Conservation (phyloP, 1,139 yeast genomes). For the Lodderomyces parapsilosis region DNA sequence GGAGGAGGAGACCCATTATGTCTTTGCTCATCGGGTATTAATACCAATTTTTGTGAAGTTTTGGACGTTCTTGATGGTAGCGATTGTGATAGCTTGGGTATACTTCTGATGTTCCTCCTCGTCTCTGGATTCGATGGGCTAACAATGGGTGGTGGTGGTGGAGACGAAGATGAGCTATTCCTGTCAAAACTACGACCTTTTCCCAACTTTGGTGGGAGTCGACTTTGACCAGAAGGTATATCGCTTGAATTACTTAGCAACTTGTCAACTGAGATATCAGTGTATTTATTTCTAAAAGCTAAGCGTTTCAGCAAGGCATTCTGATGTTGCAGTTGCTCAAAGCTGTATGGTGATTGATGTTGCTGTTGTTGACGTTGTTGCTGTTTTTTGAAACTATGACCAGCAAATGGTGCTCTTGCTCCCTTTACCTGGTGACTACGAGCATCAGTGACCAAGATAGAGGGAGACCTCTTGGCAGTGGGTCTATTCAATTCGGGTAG, state of each 20-base stretch:
- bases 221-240: conserved; percentile 75
- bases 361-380: conserved; percentile 22
- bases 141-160: conserved; percentile 6
- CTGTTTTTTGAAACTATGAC: conserved; percentile 46
- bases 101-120: conserved; percentile 33
- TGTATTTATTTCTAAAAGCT: conserved; percentile 47
- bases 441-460: conserved; percentile 88
- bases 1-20: conserved; percentile 18
- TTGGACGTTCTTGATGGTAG: conserved; percentile 86
- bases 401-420: conserved; percentile 84
- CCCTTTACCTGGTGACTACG: conserved; percentile 59
- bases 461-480: conserved; percentile 87
- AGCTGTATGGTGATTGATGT: conserved; percentile 15
- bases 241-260: conserved; percentile 75
- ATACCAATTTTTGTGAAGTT: conserved; percentile 78
- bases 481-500: conserved; percentile 33
- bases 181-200: background rate
- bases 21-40: conserved; percentile 69
- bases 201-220: conserved; percentile 35
- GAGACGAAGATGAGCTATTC: conserved; percentile 1
- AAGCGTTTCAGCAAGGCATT: conserved; percentile 26
- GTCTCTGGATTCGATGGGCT: conserved; percentile 11
- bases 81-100: conserved; percentile 62
- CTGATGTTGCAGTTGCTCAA: conserved; percentile 18
- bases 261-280: conserved; percentile 71